Conservation (phyloP, 73 alveolate genomes). For the Tetrahymena elliotti region DNA sequence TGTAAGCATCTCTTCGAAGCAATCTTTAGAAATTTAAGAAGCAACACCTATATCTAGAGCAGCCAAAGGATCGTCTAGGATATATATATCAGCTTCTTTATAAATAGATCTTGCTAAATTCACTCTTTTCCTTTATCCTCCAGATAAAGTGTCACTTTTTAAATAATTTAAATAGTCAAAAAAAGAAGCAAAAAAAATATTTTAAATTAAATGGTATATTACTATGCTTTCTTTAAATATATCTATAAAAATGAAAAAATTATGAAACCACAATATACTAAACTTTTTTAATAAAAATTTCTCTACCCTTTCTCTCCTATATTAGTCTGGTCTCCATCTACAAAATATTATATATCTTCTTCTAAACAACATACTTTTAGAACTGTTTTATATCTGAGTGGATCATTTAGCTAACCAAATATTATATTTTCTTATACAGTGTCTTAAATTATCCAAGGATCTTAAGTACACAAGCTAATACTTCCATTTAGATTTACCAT, state of each 20-base stretch:
- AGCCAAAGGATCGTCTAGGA: slow-evolving; percentile 53
- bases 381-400: slow-evolving; percentile 61
- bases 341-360: slow-evolving; percentile 68
- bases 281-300: no score
- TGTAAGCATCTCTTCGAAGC: neutral
- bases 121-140: slow-evolving; percentile 58
- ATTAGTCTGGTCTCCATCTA: slow-evolving; percentile 77
- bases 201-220: neutral
- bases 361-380: slow-evolving; percentile 61
- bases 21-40: neutral
- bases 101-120: slow-evolving; percentile 64
- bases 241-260: no score
- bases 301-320: slow-evolving; percentile 84
- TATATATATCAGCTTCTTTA: slow-evolving; percentile 58
- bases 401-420: slow-evolving; percentile 61
- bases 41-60: slow-evolving; percentile 15
- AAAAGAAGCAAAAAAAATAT: neutral
- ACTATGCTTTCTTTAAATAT: no score
- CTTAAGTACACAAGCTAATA: slow-evolving; percentile 63
- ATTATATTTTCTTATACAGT: slow-evolving; percentile 77
- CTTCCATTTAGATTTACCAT: slow-evolving; percentile 33
- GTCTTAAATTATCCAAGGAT: slow-evolving; percentile 83
- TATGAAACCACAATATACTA: no score
- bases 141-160: slow-evolving; percentile 37
- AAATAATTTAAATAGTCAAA: neutral